phyloP scores from a whole-genome alignment of 345 rosid genomes.

The Eucalyptus rudis region DNA sequence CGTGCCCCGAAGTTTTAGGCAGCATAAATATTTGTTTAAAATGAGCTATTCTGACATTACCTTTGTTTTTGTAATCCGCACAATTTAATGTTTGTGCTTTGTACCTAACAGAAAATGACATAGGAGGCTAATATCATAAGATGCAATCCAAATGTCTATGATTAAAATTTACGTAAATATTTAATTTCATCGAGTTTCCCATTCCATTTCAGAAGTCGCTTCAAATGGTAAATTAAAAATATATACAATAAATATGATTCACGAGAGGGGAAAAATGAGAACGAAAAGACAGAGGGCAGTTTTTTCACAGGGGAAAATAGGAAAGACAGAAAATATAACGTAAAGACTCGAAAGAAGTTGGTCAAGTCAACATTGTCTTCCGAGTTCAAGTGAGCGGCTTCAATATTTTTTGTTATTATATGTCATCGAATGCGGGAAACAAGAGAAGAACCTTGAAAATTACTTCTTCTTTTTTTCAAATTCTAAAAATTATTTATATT shows the following conservation, averaged over 20 bases:
- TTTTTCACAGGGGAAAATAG: neutral
- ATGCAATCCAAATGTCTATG: neutral
- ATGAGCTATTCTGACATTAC: neutral
- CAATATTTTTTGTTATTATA: neutral
- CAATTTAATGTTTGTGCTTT: neutral
- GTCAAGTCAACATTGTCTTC: neutral
- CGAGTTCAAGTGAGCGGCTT: neutral
- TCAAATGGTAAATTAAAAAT: neutral
- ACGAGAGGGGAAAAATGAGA: neutral
- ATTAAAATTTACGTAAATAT: neutral
- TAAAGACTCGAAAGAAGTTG: neutral
- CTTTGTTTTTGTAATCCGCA: neutral
- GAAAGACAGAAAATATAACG: neutral
- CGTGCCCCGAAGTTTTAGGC: neutral
- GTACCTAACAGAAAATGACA: neutral
- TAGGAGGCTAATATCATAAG: neutral
- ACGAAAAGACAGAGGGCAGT: neutral
- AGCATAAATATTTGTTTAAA: neutral
- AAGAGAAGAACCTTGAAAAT: neutral
- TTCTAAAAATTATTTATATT: neutral
- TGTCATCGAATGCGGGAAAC: neutral
- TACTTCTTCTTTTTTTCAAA: neutral
- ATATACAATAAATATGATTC: neutral
- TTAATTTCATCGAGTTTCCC: neutral
- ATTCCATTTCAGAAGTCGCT: neutral